These are phyloP conservation scores for Didymella lethalis DNA, from an alignment of 2,329 filamentous ascomycete genomes.

Conservation along the genomic window DNA sequence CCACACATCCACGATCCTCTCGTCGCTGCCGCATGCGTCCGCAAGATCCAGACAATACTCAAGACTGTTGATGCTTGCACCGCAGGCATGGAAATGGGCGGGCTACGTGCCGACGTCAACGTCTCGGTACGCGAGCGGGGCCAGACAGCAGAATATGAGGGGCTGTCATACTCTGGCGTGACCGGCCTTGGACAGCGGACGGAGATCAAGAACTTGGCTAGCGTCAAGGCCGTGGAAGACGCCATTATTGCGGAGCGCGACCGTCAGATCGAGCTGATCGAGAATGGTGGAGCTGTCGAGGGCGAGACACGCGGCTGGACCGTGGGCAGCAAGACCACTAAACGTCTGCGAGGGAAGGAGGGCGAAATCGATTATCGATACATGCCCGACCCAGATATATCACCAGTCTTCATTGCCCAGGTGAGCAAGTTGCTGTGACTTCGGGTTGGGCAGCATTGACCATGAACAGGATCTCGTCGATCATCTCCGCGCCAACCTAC, in stretches of 20 bases:
- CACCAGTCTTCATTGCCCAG: slow-evolving; percentile 76
- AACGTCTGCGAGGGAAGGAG: slow-evolving; percentile 86
- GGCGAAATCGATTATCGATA: slow-evolving; percentile 98
- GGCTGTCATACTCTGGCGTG: slow-evolving; percentile 64
- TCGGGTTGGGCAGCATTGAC: slow-evolving; percentile 14
- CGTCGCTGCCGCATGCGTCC: slow-evolving; percentile 86
- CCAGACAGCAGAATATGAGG: slow-evolving; percentile 29
- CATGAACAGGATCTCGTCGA: slow-evolving; percentile 66
- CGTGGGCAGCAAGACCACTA: slow-evolving; percentile 81
- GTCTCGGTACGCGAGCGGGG: slow-evolving; percentile 77
- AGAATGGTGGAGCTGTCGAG: slow-evolving; percentile 75
- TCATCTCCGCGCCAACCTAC: slow-evolving; percentile 69
- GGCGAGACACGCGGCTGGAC: slow-evolving; percentile 96
- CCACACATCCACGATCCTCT: slow-evolving; percentile 87
- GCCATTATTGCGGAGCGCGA: slow-evolving; percentile 91
- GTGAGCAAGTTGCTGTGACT: slow-evolving; percentile 30
- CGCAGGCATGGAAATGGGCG: slow-evolving; percentile 91
- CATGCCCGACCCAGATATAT: slow-evolving; percentile 95
- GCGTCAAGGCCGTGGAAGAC: slow-evolving; percentile 93
- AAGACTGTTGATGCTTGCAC: slow-evolving; percentile 84
- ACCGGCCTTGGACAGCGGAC: slow-evolving; percentile 81
- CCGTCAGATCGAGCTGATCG: slow-evolving; percentile 82
- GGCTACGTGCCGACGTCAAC: slow-evolving; percentile 91
- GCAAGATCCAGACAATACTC: slow-evolving; percentile 85
- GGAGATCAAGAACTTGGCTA: slow-evolving; percentile 97